phyloP scores from a whole-genome alignment of 2,329 filamentous ascomycete genomes.

The Aspergillus sp. region DNA sequence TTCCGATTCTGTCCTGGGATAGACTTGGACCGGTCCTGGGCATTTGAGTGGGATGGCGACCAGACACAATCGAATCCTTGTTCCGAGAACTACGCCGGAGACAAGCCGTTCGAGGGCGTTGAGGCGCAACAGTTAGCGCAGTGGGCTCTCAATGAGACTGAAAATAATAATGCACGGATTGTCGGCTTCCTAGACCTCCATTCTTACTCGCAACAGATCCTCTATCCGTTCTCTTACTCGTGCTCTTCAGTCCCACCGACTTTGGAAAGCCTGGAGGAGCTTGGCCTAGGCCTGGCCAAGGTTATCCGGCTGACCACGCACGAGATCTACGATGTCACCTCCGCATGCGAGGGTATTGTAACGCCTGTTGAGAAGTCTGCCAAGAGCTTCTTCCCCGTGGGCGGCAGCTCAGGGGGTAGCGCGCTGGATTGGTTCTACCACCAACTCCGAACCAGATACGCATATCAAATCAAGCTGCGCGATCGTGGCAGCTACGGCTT shows the following conservation, averaged over 20 bases:
- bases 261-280: constrained; percentile 86
- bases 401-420: constrained; percentile 78
- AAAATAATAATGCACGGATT: constrained; percentile 69
- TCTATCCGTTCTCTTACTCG: constrained; percentile 88
- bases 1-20: constrained; percentile 82
- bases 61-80: constrained; percentile 73
- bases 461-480: constrained; percentile 89
- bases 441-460: constrained; percentile 75
- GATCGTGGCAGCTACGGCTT: constrained; percentile 96
- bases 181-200: constrained; percentile 88
- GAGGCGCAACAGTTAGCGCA: constrained; percentile 74
- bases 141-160: constrained; percentile 80
- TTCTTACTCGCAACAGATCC: constrained; percentile 90
- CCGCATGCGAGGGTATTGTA: constrained; percentile 81
- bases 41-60: constrained; percentile 77
- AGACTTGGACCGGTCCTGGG: constrained; percentile 85
- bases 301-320: constrained; percentile 79
- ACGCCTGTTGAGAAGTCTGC: constrained; percentile 28
- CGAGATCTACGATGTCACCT: constrained; percentile 73
- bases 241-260: constrained; percentile 78
- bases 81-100: constrained; percentile 85
- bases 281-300: constrained; percentile 84
- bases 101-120: constrained; percentile 76
- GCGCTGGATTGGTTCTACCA: constrained; percentile 96
- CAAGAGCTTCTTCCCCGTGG: constrained; percentile 48